Evolutionary conservation across 768 basidiomycete species (phyloP), one percentile per base, ranked within the genome.

Genomic region (Myochromella boudieri): DNA sequence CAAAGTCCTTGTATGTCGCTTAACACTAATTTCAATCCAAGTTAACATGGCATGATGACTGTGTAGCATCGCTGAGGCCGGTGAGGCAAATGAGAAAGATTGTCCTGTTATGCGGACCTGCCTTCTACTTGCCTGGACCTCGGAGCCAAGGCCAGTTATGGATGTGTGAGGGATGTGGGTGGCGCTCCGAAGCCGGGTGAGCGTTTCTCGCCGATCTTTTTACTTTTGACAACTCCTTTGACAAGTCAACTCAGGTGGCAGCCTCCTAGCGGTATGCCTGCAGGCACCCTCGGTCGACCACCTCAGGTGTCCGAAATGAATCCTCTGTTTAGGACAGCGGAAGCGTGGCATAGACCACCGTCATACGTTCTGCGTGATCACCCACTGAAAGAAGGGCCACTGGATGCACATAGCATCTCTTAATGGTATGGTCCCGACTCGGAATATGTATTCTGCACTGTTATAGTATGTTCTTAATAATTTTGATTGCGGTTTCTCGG

Each of bases 271-370:
- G 22, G 10, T 17, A 6, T 34, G 6, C 18, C 22, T 25, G 18
- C 42, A 14, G 15, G 28, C 24, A 14, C 6, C 17, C 6, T 31
- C 17, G 9, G 32, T 27, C 38, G 43, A 29, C 48, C 43, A 8
- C 34, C 38, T 4, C 37, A 46, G 6, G 37, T 44, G 1, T 34
- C 26, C 15, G 49, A 51, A 37, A 28, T 54, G 36, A 54, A 54
- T n/a, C 44, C 41, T 14, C 20, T 49, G 25, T 56, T 47, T 24
- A 48, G 28, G 34, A 46, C 45, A 7, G 44, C 45, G 14, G 53
- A 52, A 18, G 25, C 39, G 33, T 49, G 52, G 49, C 50, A 54
- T 41, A n/a, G 48, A 24, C 52, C 56, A 14, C 47, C 50, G 17
- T 46, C 52, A 12, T 44, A 21, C 27, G 26, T 52, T 15, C 41